Base-by-base conservation (phyloP, 164 flowering plant species). In the Cinnamomum micranthum region DNA sequence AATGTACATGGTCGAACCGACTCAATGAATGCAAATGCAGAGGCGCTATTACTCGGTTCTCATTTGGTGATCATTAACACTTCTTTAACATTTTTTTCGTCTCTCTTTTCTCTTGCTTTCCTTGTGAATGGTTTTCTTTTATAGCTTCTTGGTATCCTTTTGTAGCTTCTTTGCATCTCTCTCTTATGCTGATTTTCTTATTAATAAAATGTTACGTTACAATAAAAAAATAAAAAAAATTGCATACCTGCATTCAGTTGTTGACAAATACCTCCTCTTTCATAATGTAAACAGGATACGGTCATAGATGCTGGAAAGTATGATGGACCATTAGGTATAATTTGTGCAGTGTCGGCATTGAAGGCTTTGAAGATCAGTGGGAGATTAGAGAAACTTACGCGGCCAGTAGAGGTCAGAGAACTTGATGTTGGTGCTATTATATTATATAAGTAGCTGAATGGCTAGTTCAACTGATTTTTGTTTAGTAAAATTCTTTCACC, bases 291-390 rank as follows among this genome's bases (percentile, higher is more conserved):
- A 79, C 84, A 96, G 99, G 99, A 96, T 81, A 96, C 99, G 63
- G 98, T 96, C 65, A 85, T 94, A 82, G 98, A 96, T 91, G 99
- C 98, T 83, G 99, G 99, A 79, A 89, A 77, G 12, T 96, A 87
- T 81, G 98, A 96, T 85, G 99, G 99, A 33, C 80, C 99, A 60
- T 79, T 96, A 74, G 98, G 99, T 33, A 91, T 96, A 73, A 77
- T 96, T 24, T 86, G 92, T 78, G 97, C 97, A 65, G 17, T 96
- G 71, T 88, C 98, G 74, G 97, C 97, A 31, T 51, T 96, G 71
- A 96, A 96, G 85, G 97, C 83, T 74, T 80, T 96, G 83, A 85
- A 90, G 28, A 65, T 78, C 73, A 84, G 75, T 50, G 92, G 89
- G 55, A 87, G 73, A 76, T 73, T 92, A 64, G 83, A 71, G 71